Percentiles rank a stretch among this genome's conserved stretches.
phyloP scores from a whole-genome alignment of 768 basidiomycete genomes.

The Kwoniella dejecticola region DNA sequence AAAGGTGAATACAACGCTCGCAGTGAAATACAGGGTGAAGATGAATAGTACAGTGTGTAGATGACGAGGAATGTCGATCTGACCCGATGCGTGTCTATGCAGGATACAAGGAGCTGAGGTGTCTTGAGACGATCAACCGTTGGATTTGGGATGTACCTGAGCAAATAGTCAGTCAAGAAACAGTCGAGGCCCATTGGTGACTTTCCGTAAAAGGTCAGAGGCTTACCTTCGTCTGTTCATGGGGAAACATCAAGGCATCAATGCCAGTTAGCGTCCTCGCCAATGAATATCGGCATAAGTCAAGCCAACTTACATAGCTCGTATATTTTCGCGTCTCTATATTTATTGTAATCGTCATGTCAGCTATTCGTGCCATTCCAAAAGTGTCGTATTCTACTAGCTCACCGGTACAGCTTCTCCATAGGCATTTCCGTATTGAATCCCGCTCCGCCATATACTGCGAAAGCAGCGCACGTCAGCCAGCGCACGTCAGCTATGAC shows the following conservation, averaged over 20 bases:
- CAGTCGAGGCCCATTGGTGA: neutral
- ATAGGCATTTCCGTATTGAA: slow-evolving; percentile 57
- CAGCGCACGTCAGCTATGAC: neutral
- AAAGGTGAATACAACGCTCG: neutral
- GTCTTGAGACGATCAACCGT: slow-evolving; percentile 55
- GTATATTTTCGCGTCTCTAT: slow-evolving; percentile 55
- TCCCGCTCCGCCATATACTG: slow-evolving; percentile 50
- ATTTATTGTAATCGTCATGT: neutral
- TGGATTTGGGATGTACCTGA: slow-evolving; percentile 52
- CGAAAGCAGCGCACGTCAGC: neutral
- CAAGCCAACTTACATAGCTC: slow-evolving; percentile 49
- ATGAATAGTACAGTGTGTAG: too few species aligned
- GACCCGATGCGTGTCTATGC: slow-evolving; percentile 22
- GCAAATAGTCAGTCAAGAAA: neutral
- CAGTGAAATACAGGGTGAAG: neutral
- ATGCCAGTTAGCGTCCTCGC: neutral
- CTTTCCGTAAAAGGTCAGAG: neutral
- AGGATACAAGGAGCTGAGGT: slow-evolving; percentile 49
- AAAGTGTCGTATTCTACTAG: neutral
- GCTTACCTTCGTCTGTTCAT: slow-evolving; percentile 34
- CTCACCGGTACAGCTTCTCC: slow-evolving; percentile 54
- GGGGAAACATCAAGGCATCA: neutral
- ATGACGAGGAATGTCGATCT: too few species aligned
- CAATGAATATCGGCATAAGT: neutral
- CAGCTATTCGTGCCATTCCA: neutral